Conservation (phyloP, 768 basidiomycete genomes). For the Trametes cubensis region DNA sequence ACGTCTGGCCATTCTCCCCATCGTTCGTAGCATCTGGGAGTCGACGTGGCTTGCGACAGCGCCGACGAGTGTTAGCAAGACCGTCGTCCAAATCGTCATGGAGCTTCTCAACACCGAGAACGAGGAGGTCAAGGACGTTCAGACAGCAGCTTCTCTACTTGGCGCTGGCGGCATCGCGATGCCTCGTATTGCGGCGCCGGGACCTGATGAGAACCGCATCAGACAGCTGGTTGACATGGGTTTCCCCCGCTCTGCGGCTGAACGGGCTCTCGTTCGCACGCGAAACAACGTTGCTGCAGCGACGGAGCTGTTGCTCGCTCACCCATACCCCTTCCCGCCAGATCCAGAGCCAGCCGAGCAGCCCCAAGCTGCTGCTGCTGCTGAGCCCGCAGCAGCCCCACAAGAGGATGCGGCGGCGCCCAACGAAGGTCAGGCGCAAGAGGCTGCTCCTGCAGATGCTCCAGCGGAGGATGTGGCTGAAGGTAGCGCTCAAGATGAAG, state of each 20-base stretch:
- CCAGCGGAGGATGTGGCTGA: slow-evolving; percentile 27
- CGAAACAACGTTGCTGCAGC: slow-evolving; percentile 90
- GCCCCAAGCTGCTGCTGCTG: slow-evolving; percentile 30
- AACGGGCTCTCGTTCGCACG: slow-evolving; percentile 79
- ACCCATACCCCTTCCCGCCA: slow-evolving; percentile 76
- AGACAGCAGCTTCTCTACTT: slow-evolving; percentile 39
- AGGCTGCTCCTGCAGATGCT: slow-evolving; percentile 17
- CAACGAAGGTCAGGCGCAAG: background rate
- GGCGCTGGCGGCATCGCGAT: slow-evolving; percentile 37
- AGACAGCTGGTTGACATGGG: slow-evolving; percentile 95
- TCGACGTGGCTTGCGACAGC: slow-evolving; percentile 79
- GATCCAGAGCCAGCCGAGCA: slow-evolving; percentile 53
- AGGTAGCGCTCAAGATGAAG: too few species aligned
- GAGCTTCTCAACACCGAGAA: slow-evolving; percentile 82
- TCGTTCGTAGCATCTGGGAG: slow-evolving; percentile 75
- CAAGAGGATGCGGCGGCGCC: slow-evolving; percentile 24
- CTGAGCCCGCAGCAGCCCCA: slow-evolving; percentile 19
- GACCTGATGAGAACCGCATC: slow-evolving; percentile 77
- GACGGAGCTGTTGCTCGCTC: slow-evolving; percentile 81
- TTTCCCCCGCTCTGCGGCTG: slow-evolving; percentile 86
- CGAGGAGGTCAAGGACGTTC: slow-evolving; percentile 63
- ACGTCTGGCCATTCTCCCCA: slow-evolving; percentile 68
- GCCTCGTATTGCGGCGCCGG: slow-evolving; percentile 37
- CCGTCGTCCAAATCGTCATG: slow-evolving; percentile 75
- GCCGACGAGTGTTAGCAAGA: slow-evolving; percentile 73